These are phyloP conservation scores for Rhizopus arrhizus DNA, from an alignment of 371 early-diverging fungal genomes.

Conservation along the genomic window DNA sequence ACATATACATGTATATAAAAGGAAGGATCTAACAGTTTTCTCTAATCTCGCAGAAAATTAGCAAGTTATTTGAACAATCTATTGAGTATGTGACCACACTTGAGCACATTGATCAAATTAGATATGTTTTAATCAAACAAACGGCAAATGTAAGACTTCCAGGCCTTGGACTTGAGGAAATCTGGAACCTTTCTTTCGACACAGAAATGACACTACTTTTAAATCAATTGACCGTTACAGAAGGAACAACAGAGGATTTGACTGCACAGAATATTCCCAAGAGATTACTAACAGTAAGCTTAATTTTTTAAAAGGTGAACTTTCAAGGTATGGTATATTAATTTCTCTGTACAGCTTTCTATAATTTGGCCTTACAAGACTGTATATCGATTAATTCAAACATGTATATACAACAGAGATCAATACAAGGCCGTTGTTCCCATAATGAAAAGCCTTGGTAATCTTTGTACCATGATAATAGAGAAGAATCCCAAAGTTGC, in stretches of 20 bases:
- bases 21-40: no score
- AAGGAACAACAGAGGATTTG: constrained; percentile 7
- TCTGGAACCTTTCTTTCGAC: constrained; percentile 22
- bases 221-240: constrained; percentile 25
- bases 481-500: not conserved
- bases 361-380: constrained; percentile 31
- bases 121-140: not conserved
- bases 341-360: constrained; percentile 21
- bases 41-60: not conserved
- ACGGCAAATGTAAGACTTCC: not conserved
- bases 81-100: not conserved
- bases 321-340: no score
- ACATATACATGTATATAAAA: no score
- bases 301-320: no score
- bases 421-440: constrained; percentile 30
- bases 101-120: not conserved
- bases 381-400: constrained; percentile 13
- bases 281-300: constrained; percentile 5
- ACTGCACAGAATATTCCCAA: constrained; percentile 2
- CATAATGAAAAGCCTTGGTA: constrained; percentile 15
- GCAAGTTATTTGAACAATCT: constrained; percentile 2
- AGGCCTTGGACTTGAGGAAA: constrained; percentile 2
- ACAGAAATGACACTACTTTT: constrained; percentile 9
- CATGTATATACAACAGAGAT: constrained; percentile 25
- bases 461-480: constrained; percentile 7